Conservation (phyloP, 2,329 filamentous ascomycete species). For the Colletotrichum coccodes region DNA sequence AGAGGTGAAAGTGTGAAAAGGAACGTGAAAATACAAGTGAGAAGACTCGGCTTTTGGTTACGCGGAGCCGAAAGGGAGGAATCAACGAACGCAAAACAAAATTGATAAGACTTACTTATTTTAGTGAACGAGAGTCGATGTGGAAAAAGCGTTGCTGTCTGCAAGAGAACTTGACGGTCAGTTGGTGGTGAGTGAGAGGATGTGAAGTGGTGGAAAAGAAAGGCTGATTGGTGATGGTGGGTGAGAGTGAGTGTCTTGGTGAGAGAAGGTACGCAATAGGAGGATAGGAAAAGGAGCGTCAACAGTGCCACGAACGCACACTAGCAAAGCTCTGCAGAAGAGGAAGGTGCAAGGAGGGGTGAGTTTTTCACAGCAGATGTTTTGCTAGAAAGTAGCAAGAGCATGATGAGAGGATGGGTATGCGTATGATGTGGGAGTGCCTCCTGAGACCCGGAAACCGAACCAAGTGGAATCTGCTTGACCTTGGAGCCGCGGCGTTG, state of each 20-base stretch:
- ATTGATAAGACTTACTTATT: conserved; percentile 1
- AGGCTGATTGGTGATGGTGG: background rate
- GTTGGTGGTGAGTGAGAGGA: conserved; percentile 1
- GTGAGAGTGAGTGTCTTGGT: background rate
- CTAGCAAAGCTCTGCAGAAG: background rate
- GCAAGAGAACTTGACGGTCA: background rate
- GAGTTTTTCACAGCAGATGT: background rate
- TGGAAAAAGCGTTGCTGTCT: conserved; percentile 1
- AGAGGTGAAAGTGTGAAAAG: background rate
- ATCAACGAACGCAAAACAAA: background rate
- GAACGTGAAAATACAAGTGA: background rate
- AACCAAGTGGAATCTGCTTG: background rate
- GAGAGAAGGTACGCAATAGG: background rate
- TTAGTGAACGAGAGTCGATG: background rate
- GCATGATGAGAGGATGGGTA: background rate
- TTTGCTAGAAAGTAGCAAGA: background rate
- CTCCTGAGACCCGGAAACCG: background rate
- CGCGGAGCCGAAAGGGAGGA: background rate
- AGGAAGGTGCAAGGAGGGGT: conserved; percentile 6
- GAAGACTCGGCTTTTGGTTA: background rate
- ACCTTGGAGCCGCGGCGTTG: background rate
- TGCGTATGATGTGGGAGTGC: background rate
- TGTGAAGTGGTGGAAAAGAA: background rate
- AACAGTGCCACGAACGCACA: background rate
- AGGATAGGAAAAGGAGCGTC: background rate